Conservation (phyloP, 2,329 filamentous ascomycete genomes). For the Aspergillus carbonarius region DNA sequence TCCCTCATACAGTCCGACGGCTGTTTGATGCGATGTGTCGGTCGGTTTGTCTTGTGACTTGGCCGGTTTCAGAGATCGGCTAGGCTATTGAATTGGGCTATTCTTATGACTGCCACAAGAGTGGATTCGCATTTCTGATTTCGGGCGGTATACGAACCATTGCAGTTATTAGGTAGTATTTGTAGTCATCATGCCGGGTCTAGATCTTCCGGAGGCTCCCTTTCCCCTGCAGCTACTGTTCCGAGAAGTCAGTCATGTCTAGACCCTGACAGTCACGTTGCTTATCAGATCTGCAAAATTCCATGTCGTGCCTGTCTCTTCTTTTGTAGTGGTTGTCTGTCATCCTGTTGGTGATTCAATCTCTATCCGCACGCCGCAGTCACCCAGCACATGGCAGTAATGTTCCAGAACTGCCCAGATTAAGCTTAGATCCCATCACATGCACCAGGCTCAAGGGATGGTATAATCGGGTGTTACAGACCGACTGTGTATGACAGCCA, state of each 20-base stretch:
- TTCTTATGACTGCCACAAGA: too few species aligned
- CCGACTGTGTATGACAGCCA: background rate
- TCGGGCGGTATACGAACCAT: background rate
- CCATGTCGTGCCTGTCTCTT: too few species aligned
- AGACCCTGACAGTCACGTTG: background rate
- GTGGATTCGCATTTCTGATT: too few species aligned
- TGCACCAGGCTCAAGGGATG: background rate
- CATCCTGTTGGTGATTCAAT: too few species aligned
- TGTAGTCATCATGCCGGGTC: background rate
- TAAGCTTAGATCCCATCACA: background rate
- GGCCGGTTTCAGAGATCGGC: background rate
- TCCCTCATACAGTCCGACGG: constrained; percentile 8
- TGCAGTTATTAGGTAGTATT: background rate
- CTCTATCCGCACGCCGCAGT: background rate
- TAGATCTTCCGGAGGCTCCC: background rate
- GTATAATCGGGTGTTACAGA: background rate
- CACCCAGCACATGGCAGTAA: background rate
- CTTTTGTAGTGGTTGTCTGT: too few species aligned
- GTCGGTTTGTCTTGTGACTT: background rate
- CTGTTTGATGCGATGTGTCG: background rate
- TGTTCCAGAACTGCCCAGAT: background rate
- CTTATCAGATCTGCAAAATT: too few species aligned
- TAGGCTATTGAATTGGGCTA: background rate
- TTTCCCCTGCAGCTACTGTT: background rate
- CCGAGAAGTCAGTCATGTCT: background rate